phyloP scores from a whole-genome alignment of 2,329 filamentous ascomycete species.

The Penicillium sp. region DNA sequence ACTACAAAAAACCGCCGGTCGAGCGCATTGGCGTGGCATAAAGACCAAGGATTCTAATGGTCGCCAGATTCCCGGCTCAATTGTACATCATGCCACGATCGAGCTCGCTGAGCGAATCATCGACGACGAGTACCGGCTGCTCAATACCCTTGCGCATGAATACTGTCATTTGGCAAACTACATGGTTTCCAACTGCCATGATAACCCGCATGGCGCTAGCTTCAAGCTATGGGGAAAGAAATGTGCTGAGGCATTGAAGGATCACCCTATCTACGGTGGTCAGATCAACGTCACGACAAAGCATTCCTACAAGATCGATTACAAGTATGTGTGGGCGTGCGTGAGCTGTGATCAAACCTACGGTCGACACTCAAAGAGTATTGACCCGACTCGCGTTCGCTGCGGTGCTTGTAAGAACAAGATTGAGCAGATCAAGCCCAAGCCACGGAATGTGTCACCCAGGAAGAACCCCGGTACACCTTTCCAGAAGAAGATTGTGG shows the following conservation, averaged over 20 bases:
- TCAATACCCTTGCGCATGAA: constrained; percentile 94
- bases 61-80: neutral
- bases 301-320: constrained; percentile 86
- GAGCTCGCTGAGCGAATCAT: constrained; percentile 90
- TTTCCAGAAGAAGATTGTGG: constrained; percentile 5
- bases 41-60: neutral
- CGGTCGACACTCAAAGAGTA: constrained; percentile 82
- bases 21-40: constrained; percentile 70
- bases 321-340: constrained; percentile 89
- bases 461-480: constrained; percentile 20
- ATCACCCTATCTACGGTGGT: constrained; percentile 57
- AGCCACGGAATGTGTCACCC: constrained; percentile 55
- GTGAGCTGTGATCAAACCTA: constrained; percentile 67
- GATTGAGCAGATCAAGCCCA: constrained; percentile 77
- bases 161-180: constrained; percentile 94
- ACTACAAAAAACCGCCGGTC: constrained; percentile 61
- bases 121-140: constrained; percentile 70
- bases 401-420: constrained; percentile 74
- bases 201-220: constrained; percentile 77
- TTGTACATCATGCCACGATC: constrained; percentile 67
- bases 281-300: constrained; percentile 80
- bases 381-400: constrained; percentile 68
- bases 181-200: constrained; percentile 74
- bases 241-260: constrained; percentile 37
- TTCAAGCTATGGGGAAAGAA: constrained; percentile 70